A percentile compares a stretch with the other conserved stretches of the same genome.
Evolutionary conservation across 2,329 filamentous ascomycete genomes (phyloP).

Genomic region (Diaporthe ampelina): DNA sequence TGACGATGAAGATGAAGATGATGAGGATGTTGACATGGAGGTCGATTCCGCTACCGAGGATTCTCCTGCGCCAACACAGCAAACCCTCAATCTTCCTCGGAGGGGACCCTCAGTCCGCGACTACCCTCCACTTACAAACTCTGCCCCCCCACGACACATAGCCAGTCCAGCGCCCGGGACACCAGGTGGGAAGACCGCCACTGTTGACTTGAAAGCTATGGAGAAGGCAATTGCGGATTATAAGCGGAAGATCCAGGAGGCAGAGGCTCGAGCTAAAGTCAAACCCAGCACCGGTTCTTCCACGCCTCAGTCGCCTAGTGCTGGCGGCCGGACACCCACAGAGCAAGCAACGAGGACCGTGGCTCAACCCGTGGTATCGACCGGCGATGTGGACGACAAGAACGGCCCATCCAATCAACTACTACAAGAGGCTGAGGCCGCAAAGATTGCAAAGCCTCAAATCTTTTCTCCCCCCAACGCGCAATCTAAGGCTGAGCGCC

Average conservation of each 20-base stretch:
- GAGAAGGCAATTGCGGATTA: slow-evolving; percentile 72
- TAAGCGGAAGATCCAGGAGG: slow-evolving; percentile 70
- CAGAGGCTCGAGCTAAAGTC: slow-evolving; percentile 64
- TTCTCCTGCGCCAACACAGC: slow-evolving; percentile 50
- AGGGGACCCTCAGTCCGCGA: slow-evolving; percentile 58
- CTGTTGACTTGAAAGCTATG: slow-evolving; percentile 51
- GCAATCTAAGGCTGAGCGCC: slow-evolving; percentile 44
- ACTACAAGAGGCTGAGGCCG: slow-evolving; percentile 45
- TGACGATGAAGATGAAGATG: slow-evolving; percentile 77
- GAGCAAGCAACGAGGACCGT: slow-evolving; percentile 44
- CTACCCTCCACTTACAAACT: slow-evolving; percentile 59
- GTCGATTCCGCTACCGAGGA: slow-evolving; percentile 68
- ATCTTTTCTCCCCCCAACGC: neutral
- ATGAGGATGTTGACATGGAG: slow-evolving; percentile 77
- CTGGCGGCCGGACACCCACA: slow-evolving; percentile 47
- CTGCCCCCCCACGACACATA: slow-evolving; percentile 53
- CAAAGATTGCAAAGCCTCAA: slow-evolving; percentile 47
- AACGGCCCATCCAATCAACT: slow-evolving; percentile 46
- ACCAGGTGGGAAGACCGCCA: slow-evolving; percentile 35
- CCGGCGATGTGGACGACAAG: slow-evolving; percentile 42
- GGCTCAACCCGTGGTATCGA: slow-evolving; percentile 42
- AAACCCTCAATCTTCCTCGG: slow-evolving; percentile 49
- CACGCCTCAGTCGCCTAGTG: slow-evolving; percentile 49
- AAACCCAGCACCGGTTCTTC: slow-evolving; percentile 54
- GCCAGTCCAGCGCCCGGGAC: slow-evolving; percentile 54